A percentile compares a stretch with the other conserved stretches of the same genome.
These are phyloP conservation scores for Fraxinus dipetala DNA, from an alignment of 305 asterid genomes.

Conservation along the genomic window DNA sequence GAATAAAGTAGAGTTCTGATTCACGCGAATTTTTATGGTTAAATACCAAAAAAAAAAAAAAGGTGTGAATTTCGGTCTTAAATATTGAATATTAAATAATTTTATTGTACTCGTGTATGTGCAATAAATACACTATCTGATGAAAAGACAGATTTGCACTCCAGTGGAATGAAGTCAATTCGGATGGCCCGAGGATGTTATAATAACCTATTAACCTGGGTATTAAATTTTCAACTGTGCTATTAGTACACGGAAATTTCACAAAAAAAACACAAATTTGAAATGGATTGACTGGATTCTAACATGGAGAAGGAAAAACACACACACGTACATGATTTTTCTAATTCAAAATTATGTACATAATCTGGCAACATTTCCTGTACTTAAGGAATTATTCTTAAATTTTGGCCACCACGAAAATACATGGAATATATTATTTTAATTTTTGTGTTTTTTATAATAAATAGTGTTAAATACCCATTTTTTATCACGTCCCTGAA, in stretches of 20 bases:
- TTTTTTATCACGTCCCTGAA: too few species aligned
- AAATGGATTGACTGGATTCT: too few species aligned
- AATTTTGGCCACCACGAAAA: not conserved
- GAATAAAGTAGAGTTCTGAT: slow-evolving; percentile 18
- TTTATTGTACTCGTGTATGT: slow-evolving; percentile 38
- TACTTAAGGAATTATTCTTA: too few species aligned
- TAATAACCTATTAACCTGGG: slow-evolving; percentile 12
- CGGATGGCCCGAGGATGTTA: not conserved
- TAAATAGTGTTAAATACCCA: too few species aligned
- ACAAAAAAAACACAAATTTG: too few species aligned
- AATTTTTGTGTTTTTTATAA: not conserved
- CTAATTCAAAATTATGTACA: too few species aligned
- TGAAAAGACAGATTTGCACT: slow-evolving; percentile 14
- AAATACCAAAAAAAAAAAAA: slow-evolving; percentile 8
- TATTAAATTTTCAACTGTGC: slow-evolving; percentile 18
- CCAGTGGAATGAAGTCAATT: not conserved
- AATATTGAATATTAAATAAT: slow-evolving; percentile 18
- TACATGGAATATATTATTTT: not conserved
- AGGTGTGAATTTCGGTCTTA: slow-evolving; percentile 25
- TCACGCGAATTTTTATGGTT: slow-evolving; percentile 33
- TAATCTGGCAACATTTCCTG: too few species aligned
- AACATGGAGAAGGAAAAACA: too few species aligned
- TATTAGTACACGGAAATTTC: too few species aligned
- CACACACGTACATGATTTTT: too few species aligned
- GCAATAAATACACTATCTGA: slow-evolving; percentile 5